Evolutionary conservation across 106 monocot species (phyloP).

Genomic region (Apostasia ramifera): DNA sequence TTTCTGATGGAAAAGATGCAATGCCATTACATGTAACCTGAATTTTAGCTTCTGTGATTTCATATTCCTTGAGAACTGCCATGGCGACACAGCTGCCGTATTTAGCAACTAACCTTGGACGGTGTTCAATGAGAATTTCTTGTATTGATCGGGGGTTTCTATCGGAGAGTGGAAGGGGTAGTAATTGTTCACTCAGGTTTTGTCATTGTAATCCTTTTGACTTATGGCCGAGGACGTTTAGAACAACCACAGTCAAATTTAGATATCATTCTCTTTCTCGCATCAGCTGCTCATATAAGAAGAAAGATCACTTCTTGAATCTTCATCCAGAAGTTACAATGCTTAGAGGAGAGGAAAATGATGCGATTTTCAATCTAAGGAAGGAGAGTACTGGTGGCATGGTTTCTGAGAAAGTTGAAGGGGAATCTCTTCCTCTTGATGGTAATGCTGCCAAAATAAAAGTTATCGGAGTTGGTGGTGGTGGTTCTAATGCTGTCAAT

Average conservation of each 20-base stretch:
- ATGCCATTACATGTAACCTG: neutral
- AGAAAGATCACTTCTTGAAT: slow-evolving; percentile 70
- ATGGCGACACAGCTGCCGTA: neutral
- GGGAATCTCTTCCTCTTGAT: slow-evolving; percentile 13
- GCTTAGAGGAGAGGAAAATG: slow-evolving; percentile 58
- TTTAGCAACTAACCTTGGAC: neutral
- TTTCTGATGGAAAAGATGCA: neutral
- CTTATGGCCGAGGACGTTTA: neutral
- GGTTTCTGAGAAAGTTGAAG: slow-evolving; percentile 14
- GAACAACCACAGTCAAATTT: no score
- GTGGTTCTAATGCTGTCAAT: slow-evolving; percentile 97
- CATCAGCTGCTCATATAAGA: slow-evolving; percentile 4
- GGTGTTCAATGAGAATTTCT: neutral
- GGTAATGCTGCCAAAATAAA: slow-evolving; percentile 86
- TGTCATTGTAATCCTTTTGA: neutral
- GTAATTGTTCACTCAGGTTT: slow-evolving; percentile 2
- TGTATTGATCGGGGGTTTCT: neutral
- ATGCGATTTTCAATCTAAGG: slow-evolving; percentile 10
- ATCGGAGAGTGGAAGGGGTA: neutral
- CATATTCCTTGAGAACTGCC: neutral
- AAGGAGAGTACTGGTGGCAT: slow-evolving; percentile 21
- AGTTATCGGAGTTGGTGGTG: slow-evolving; percentile 95
- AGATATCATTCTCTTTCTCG: slow-evolving; percentile 3
- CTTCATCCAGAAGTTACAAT: slow-evolving; percentile 76
- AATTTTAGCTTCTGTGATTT: neutral